phyloP scores from a whole-genome alignment of 1,284 basidiomycete genomes.

The Ganoderma leucocontextum region DNA sequence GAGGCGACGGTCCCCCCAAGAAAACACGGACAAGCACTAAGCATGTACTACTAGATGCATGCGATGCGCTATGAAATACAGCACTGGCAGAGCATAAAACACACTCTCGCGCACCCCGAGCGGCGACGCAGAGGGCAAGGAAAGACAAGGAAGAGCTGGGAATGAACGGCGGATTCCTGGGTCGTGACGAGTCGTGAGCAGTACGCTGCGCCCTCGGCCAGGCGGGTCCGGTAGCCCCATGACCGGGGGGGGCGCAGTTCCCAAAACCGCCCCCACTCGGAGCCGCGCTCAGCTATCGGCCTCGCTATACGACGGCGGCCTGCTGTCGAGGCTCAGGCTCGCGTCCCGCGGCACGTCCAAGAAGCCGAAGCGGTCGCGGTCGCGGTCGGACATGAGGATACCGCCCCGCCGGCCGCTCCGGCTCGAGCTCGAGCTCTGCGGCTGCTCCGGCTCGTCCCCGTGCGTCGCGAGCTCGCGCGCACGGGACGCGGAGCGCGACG shows the following conservation, averaged over 20 bases:
- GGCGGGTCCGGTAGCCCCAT: not conserved
- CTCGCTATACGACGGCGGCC: conserved; percentile 25
- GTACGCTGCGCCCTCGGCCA: not conserved
- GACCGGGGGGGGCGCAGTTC: not conserved
- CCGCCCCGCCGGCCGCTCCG: conserved; percentile 13
- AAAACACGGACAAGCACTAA: not conserved
- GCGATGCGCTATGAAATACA: conserved; percentile 13
- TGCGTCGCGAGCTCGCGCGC: not conserved
- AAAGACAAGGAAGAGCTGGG: not conserved
- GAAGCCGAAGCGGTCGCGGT: conserved; percentile 24
- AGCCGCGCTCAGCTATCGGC: conserved; percentile 3
- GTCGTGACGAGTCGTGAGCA: conserved; percentile 8
- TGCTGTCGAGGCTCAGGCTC: conserved; percentile 14
- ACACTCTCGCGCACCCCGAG: not conserved
- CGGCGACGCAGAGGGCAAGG: not conserved
- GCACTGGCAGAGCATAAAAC: conserved; percentile 3
- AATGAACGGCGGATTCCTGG: not conserved
- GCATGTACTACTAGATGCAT: not conserved
- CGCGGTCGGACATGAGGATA: conserved; percentile 20
- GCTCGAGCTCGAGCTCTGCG: conserved; percentile 5
- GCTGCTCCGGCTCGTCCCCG: not conserved
- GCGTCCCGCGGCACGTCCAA: conserved; percentile 31
- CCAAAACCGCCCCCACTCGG: not conserved
- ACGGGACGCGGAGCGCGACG: not conserved
- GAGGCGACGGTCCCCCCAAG: not conserved